Percentiles rank a stretch among this genome's conserved stretches.
Conservation (phyloP, 495 filamentous ascomycete genomes). For the Daldinia loculata region DNA sequence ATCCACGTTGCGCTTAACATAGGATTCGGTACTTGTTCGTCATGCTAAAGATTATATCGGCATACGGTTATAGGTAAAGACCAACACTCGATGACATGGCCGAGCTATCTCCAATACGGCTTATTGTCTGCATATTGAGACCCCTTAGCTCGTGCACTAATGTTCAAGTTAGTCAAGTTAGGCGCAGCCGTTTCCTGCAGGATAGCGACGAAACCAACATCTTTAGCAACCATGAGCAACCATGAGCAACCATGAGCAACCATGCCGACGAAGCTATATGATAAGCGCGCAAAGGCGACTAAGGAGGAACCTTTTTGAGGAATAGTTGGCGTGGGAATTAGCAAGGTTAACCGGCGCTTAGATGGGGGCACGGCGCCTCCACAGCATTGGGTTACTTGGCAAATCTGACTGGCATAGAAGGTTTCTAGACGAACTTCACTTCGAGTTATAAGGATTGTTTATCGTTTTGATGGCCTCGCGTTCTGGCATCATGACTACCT, state of each 20-base stretch:
- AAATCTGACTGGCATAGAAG: conserved; percentile 42
- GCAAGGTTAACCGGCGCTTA: conserved; percentile 35
- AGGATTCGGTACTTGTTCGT: conserved; percentile 1
- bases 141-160: conserved; percentile 10
- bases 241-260: conserved; percentile 4
- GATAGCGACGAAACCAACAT: conserved; percentile 7
- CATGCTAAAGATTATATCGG: not conserved
- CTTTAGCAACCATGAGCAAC: conserved; percentile 2
- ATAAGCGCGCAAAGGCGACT: conserved; percentile 35
- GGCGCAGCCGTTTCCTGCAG: conserved; percentile 19
- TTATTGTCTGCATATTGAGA: conserved; percentile 5
- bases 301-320: conserved; percentile 18
- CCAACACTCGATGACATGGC: conserved; percentile 18
- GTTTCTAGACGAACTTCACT: conserved; percentile 32
- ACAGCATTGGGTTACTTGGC: conserved; percentile 30
- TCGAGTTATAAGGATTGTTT: conserved; percentile 18
- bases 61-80: conserved; percentile 11
- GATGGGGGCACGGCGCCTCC: conserved; percentile 29
- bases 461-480: conserved; percentile 11
- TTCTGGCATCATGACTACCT: conserved; percentile 3
- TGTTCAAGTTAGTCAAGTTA: conserved; percentile 15
- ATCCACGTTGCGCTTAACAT: conserved; percentile 6
- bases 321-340: conserved; percentile 24
- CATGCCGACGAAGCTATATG: conserved; percentile 16
- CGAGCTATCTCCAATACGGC: conserved; percentile 21